These are phyloP conservation scores for Larix kaempferi DNA, from an alignment of 75 land plant genomes.

Conservation along the genomic window DNA sequence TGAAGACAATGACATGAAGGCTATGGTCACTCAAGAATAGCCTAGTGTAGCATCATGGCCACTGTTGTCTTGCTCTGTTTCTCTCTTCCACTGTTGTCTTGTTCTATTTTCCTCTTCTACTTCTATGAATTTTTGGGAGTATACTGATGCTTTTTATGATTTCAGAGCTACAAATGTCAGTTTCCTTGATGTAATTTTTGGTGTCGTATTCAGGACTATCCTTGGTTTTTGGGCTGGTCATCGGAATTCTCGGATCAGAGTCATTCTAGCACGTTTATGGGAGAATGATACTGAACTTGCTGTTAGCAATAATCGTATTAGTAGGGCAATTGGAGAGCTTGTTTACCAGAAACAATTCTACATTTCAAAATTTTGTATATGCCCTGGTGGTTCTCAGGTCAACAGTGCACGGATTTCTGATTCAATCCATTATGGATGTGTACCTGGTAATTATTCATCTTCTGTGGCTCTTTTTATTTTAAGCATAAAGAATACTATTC, in stretches of 20 bases:
- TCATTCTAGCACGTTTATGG: constrained; percentile 81
- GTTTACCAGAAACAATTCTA: constrained; percentile 83
- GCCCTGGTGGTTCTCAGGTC: constrained; percentile 92
- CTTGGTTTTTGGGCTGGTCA: constrained; percentile 97
- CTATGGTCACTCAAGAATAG: no score
- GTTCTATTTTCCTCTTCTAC: neutral
- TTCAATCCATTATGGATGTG: constrained; percentile 92
- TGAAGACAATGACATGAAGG: neutral
- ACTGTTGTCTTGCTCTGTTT: neutral
- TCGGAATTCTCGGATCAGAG: constrained; percentile 75
- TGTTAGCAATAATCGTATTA: constrained; percentile 72
- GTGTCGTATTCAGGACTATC: constrained; percentile 47
- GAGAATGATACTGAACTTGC: constrained; percentile 87
- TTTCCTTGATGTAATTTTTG: constrained; percentile 13
- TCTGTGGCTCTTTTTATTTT: neutral
- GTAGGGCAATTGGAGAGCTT: constrained; percentile 65
- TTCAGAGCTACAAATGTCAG: neutral
- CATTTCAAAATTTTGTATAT: constrained; percentile 84
- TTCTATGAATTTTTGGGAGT: neutral
- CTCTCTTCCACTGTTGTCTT: neutral
- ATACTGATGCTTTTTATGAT: neutral
- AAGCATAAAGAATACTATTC: neutral
- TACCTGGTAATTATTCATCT: constrained; percentile 65
- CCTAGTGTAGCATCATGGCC: no score
- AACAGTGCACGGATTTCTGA: constrained; percentile 93